Percentiles rank a stretch among this genome's conserved stretches.
These are phyloP conservation scores for Panellus pusillus DNA, from an alignment of 768 basidiomycete genomes.

Conservation along the genomic window DNA sequence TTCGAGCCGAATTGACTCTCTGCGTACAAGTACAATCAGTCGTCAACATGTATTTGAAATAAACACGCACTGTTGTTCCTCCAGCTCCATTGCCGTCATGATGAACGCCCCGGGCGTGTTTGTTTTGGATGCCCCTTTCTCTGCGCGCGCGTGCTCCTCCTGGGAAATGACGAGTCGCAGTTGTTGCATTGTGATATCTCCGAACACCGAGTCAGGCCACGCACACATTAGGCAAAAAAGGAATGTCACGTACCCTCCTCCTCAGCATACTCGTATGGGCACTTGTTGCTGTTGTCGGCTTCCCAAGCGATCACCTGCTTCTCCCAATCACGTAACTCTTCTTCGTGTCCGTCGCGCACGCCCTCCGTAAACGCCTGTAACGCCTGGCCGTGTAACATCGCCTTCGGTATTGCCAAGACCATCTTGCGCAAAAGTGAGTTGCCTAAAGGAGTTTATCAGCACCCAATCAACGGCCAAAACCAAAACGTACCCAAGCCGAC, in stretches of 20 bases:
- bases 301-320: conserved; percentile 14
- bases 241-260: conserved; percentile 9
- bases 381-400: conserved; percentile 14
- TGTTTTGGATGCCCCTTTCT: not conserved
- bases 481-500: not conserved
- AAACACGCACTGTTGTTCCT: conserved; percentile 14
- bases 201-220: too few species aligned
- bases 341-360: conserved; percentile 9
- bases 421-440: conserved; percentile 4
- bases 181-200: conserved; percentile 14
- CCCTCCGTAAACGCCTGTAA: conserved; percentile 19
- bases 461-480: not conserved
- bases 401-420: conserved; percentile 17
- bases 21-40: too few species aligned
- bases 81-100: conserved; percentile 15
- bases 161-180: conserved; percentile 12
- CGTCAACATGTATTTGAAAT: too few species aligned
- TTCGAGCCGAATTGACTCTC: not conserved
- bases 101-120: conserved; percentile 15
- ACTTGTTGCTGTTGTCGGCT: conserved; percentile 6
- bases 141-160: conserved; percentile 17
- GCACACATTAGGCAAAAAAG: too few species aligned
- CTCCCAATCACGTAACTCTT: conserved; percentile 19
- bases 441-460: too few species aligned
- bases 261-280: conserved; percentile 19